Evolutionary conservation across 2,329 filamentous ascomycete species (phyloP).

Genomic region (Talaromyces sp.): DNA sequence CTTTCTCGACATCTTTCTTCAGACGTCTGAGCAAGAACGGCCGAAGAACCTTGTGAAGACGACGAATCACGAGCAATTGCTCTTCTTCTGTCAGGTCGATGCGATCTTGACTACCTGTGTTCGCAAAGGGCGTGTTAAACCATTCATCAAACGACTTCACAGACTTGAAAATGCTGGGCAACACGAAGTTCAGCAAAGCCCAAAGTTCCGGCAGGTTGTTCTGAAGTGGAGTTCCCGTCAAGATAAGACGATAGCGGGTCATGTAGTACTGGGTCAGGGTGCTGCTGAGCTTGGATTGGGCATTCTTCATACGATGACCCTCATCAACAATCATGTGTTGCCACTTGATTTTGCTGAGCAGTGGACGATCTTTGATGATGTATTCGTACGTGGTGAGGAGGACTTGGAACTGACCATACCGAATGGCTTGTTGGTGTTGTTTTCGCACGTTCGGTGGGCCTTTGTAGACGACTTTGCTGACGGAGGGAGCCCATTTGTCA

Average conservation of each 20-base stretch:
- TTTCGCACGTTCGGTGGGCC: conserved; percentile 85
- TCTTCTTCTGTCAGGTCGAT: conserved; percentile 99
- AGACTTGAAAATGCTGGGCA: conserved; percentile 98
- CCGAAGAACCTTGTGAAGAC: conserved; percentile 93
- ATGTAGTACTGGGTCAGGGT: conserved; percentile 94
- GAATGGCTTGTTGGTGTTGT: conserved; percentile 86
- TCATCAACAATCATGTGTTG: conserved; percentile 99
- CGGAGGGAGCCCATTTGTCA: conserved; percentile 93
- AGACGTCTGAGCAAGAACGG: conserved; percentile 96
- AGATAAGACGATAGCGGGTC: conserved; percentile 90
- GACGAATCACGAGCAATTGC: conserved; percentile 93
- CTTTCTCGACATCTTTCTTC: conserved; percentile 99
- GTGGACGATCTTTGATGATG: conserved; percentile 95
- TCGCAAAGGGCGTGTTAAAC: conserved; percentile 99
- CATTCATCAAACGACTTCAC: conserved; percentile 98
- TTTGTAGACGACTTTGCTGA: conserved; percentile 90
- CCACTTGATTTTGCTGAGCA: conserved; percentile 98
- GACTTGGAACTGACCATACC: conserved; percentile 92
- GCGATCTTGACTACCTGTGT: conserved; percentile 95
- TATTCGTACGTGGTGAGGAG: conserved; percentile 97
- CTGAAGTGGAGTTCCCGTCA: conserved; percentile 94
- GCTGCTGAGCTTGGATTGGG: conserved; percentile 89
- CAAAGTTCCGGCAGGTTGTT: conserved; percentile 96
- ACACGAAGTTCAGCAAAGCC: conserved; percentile 96
- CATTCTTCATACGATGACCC: conserved; percentile 99